A percentile compares a stretch with the other conserved stretches of the same genome.
Evolutionary conservation across 345 rosid genomes (phyloP).

Genomic region (Moricandia moricandioides): DNA sequence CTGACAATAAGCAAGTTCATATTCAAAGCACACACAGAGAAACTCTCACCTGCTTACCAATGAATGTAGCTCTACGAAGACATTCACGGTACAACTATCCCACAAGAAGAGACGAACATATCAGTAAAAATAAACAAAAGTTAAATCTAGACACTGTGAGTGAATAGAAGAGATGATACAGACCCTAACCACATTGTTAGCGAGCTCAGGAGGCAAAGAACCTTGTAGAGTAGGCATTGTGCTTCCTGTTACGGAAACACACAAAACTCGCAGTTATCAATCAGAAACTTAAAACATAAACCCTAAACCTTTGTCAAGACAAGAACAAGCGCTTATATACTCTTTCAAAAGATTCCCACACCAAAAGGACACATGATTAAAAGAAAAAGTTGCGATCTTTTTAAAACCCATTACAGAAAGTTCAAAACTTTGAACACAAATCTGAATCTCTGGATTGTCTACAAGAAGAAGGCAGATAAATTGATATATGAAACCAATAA

Average conservation of each 20-base stretch:
- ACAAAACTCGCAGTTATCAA: background rate
- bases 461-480: background rate
- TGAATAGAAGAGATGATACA: slow-evolving; percentile 30
- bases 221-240: slow-evolving; percentile 76
- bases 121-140: slow-evolving; percentile 4
- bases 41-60: slow-evolving; percentile 66
- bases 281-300: background rate
- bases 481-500: background rate
- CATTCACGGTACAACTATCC: slow-evolving; percentile 91
- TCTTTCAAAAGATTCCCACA: too few species aligned
- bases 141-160: background rate
- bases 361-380: too few species aligned
- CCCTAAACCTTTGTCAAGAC: background rate
- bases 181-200: slow-evolving; percentile 84
- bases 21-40: background rate
- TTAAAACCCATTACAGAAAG: background rate
- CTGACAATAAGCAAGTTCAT: background rate
- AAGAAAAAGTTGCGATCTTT: background rate
- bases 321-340: too few species aligned
- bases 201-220: slow-evolving; percentile 90
- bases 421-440: background rate
- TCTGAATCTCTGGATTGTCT: background rate
- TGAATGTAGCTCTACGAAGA: slow-evolving; percentile 85
- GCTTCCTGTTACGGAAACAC: background rate
- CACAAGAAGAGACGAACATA: slow-evolving; percentile 7